Percentiles rank a stretch among this genome's conserved stretches.
phyloP scores from a whole-genome alignment of 1,284 basidiomycete genomes.

The Moesziomyces globuligerus region DNA sequence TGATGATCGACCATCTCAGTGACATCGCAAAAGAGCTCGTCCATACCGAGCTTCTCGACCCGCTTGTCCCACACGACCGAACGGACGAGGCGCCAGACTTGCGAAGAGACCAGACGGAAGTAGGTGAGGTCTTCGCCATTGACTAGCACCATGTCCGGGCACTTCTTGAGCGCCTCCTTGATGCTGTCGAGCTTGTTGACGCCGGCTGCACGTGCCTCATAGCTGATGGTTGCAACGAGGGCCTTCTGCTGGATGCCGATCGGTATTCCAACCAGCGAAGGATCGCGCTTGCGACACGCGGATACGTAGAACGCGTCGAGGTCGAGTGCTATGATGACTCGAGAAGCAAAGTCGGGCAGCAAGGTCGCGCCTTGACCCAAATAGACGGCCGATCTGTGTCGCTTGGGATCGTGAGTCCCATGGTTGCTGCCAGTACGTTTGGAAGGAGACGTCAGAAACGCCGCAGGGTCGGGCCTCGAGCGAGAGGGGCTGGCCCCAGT shows the following conservation, averaged over 20 bases:
- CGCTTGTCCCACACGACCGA: slow-evolving; percentile 50
- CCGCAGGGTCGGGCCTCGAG: background rate
- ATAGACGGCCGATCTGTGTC: slow-evolving; percentile 6
- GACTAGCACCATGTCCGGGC: slow-evolving; percentile 67
- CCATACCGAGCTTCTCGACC: slow-evolving; percentile 69
- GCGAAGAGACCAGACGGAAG: slow-evolving; percentile 62
- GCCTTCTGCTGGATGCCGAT: slow-evolving; percentile 69
- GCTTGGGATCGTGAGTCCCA: slow-evolving; percentile 2
- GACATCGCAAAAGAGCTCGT: slow-evolving; percentile 68
- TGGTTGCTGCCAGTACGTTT: background rate
- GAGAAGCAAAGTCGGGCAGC: slow-evolving; percentile 5
- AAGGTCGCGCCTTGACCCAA: background rate
- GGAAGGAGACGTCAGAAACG: background rate
- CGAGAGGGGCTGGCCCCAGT: background rate
- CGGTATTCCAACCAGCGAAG: slow-evolving; percentile 64
- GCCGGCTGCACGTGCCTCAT: slow-evolving; percentile 67
- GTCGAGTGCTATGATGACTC: slow-evolving; percentile 51
- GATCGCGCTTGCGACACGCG: slow-evolving; percentile 66
- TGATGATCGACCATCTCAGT: slow-evolving; percentile 65
- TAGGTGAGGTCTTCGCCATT: slow-evolving; percentile 68
- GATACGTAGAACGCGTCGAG: slow-evolving; percentile 65
- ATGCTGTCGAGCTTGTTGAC: slow-evolving; percentile 66
- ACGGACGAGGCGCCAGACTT: slow-evolving; percentile 63
- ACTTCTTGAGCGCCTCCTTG: slow-evolving; percentile 60
- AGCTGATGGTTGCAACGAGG: slow-evolving; percentile 68